A percentile compares a stretch with the other conserved stretches of the same genome.
These are phyloP conservation scores for Skeletonema tropicum DNA, from an alignment of 108 stramenopile genomes.

Conservation along the genomic window DNA sequence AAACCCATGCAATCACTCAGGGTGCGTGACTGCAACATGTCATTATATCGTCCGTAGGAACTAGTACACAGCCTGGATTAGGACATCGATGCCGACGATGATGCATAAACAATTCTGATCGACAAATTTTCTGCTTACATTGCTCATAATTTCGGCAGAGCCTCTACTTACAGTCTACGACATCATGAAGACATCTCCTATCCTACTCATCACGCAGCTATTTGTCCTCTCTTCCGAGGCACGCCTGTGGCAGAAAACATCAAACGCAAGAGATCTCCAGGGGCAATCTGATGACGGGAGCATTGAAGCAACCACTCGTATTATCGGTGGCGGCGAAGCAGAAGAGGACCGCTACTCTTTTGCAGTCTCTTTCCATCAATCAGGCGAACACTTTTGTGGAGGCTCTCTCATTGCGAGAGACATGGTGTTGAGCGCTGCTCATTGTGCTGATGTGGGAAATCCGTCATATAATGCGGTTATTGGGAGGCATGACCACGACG, in stretches of 20 bases:
- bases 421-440: constrained; percentile 52
- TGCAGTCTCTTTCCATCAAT: constrained; percentile 29
- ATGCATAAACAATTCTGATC: too few relatives aligned
- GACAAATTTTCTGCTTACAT: neutral
- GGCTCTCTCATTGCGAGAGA: constrained; percentile 53
- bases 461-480: neutral
- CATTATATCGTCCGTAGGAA: too few relatives aligned
- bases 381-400: constrained; percentile 38
- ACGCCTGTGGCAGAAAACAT: neutral
- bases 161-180: neutral
- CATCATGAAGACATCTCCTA: neutral
- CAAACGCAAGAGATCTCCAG: neutral
- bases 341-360: constrained; percentile 27
- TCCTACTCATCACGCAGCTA: neutral
- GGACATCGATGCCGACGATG: too few relatives aligned
- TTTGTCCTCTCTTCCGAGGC: neutral
- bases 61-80: too few relatives aligned
- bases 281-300: neutral
- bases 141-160: neutral
- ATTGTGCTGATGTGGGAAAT: constrained; percentile 16
- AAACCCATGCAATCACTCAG: neutral
- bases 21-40: too few relatives aligned
- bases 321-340: constrained; percentile 30
- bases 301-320: neutral
- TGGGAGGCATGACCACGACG: neutral